A percentile compares a stretch with the other conserved stretches of the same genome.
These are phyloP conservation scores for Keqinozyma sinolaborantium DNA, from an alignment of 1,139 yeast genomes.

Conservation along the genomic window DNA sequence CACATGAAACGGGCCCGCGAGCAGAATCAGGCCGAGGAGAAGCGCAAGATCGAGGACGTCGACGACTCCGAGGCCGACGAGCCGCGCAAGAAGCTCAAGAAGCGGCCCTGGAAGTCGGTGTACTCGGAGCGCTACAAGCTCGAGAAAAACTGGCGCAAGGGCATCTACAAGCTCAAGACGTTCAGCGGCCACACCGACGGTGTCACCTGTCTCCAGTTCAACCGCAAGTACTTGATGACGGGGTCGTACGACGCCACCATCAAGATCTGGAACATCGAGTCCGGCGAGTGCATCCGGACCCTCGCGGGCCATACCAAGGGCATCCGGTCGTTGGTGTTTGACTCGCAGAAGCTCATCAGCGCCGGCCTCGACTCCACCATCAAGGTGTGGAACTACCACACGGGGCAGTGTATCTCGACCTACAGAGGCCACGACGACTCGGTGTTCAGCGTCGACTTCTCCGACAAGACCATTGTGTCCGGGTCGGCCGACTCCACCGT, in stretches of 20 bases:
- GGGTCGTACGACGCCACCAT: constrained; percentile 90
- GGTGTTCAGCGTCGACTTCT: constrained; percentile 77
- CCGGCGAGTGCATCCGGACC: constrained; percentile 75
- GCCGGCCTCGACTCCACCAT: constrained; percentile 91
- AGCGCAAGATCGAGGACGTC: constrained; percentile 24
- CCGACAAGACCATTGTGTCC: constrained; percentile 78
- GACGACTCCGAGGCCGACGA: constrained; percentile 40
- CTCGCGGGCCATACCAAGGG: constrained; percentile 83
- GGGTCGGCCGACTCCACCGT: constrained; percentile 92
- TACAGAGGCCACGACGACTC: constrained; percentile 90
- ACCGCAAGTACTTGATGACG: constrained; percentile 72
- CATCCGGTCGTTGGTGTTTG: constrained; percentile 79
- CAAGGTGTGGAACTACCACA: constrained; percentile 92
- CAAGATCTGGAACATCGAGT: constrained; percentile 83
- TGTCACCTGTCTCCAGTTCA: constrained; percentile 78
- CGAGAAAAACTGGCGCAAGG: constrained; percentile 93
- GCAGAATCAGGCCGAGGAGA: constrained; percentile 25
- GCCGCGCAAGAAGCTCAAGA: constrained; percentile 17
- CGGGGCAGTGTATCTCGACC: constrained; percentile 91
- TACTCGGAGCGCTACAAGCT: constrained; percentile 87
- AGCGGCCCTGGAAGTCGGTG: constrained; percentile 92
- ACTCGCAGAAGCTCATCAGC: constrained; percentile 82
- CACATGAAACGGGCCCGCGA: constrained; percentile 75
- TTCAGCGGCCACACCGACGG: constrained; percentile 89
- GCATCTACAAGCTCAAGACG: constrained; percentile 58